Evolutionary conservation across 2,329 filamentous ascomycete species (phyloP).

Genomic region (Cercospora janseana): DNA sequence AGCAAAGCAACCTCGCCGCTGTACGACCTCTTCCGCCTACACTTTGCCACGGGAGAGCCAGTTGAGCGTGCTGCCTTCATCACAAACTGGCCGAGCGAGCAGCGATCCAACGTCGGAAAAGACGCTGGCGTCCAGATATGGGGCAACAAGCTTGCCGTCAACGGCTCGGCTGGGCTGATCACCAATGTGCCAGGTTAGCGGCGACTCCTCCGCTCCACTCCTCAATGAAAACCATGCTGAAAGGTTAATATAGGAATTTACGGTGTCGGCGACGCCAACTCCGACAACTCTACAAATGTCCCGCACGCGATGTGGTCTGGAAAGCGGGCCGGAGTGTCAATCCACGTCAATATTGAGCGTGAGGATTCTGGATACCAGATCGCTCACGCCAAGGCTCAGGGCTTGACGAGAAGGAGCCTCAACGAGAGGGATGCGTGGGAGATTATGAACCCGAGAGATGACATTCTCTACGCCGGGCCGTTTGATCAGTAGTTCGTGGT

Average conservation of each 20-base stretch:
- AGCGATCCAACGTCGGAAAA: conserved; percentile 7
- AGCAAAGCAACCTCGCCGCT: conserved; percentile 11
- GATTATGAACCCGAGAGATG: conserved; percentile 9
- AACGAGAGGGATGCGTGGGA: conserved; percentile 12
- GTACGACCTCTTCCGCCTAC: conserved; percentile 17
- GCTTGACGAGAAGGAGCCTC: conserved; percentile 7
- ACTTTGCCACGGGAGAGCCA: conserved; percentile 11
- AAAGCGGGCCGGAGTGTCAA: conserved; percentile 4
- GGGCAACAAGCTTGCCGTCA: conserved; percentile 3
- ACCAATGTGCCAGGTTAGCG: conserved; percentile 15
- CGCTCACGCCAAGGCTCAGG: neutral
- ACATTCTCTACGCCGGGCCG: conserved; percentile 9
- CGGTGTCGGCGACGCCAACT: conserved; percentile 7
- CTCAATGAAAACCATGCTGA: neutral
- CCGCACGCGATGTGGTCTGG: conserved; percentile 16
- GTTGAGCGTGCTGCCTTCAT: conserved; percentile 14
- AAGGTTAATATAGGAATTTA: conserved; percentile 9
- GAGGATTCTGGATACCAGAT: conserved; percentile 13
- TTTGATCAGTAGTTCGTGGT: no score
- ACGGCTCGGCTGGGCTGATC: conserved; percentile 10
- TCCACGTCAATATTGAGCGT: conserved; percentile 13
- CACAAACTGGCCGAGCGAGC: conserved; percentile 16
- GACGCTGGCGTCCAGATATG: conserved; percentile 11
- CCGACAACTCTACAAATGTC: conserved; percentile 13
- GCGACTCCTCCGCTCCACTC: neutral